Conservation (phyloP, 2,329 filamentous ascomycete genomes). For the Aspergillus sp. region DNA sequence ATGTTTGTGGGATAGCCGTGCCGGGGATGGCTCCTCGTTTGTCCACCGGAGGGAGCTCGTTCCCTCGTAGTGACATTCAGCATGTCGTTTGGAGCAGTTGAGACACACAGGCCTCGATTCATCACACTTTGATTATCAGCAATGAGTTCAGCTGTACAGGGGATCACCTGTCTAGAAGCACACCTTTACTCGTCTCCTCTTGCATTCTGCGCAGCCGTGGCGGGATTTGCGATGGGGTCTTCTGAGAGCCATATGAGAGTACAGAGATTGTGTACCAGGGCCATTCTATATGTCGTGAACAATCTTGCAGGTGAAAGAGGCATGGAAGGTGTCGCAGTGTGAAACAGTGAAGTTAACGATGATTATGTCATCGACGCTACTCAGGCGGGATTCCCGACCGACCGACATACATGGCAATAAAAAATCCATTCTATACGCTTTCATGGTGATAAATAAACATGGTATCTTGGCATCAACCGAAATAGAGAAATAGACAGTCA, state of each 20-base stretch:
- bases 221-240: slow-evolving; percentile 36
- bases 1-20: slow-evolving; percentile 16
- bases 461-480: slow-evolving; percentile 4
- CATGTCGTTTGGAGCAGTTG: slow-evolving; percentile 31
- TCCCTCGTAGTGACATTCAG: slow-evolving; percentile 33
- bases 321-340: neutral
- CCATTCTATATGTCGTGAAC: neutral
- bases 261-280: neutral
- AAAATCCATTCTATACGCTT: neutral
- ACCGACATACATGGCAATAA: neutral
- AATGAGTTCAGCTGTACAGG: neutral
- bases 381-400: too few species aligned
- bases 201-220: slow-evolving; percentile 34
- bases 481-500: neutral
- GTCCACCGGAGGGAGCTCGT: slow-evolving; percentile 30
- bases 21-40: slow-evolving; percentile 23
- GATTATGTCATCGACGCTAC: slow-evolving; percentile 5
- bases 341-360: neutral
- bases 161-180: neutral
- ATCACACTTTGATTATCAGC: slow-evolving; percentile 25
- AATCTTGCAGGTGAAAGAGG: neutral
- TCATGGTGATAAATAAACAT: neutral
- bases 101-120: slow-evolving; percentile 30
- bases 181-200: slow-evolving; percentile 35
- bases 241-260: slow-evolving; percentile 28